Evolutionary conservation across 2,329 filamentous ascomycete species (phyloP).

Genomic region (Ustilaginoidea virens): DNA sequence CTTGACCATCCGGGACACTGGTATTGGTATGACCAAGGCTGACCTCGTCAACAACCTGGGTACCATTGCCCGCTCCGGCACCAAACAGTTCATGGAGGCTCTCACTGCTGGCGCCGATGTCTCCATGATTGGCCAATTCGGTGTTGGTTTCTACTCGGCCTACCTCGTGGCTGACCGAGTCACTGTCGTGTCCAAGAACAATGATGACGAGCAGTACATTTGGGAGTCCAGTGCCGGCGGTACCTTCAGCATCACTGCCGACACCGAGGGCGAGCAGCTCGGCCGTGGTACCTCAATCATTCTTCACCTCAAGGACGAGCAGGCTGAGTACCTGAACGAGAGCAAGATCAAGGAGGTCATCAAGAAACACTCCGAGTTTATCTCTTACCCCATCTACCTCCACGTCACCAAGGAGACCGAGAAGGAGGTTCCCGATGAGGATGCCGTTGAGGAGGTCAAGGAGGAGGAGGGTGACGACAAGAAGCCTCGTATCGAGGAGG

Average conservation of each 20-base stretch:
- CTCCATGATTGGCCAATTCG: slow-evolving; percentile 99
- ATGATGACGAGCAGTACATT: slow-evolving; percentile 99
- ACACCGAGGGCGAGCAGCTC: slow-evolving; percentile 80
- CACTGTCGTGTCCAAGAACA: slow-evolving; percentile 94
- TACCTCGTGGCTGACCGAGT: slow-evolving; percentile 98
- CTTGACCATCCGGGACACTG: slow-evolving; percentile 88
- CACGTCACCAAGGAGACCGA: slow-evolving; percentile 98
- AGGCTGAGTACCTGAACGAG: slow-evolving; percentile 97
- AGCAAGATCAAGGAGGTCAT: slow-evolving; percentile 99
- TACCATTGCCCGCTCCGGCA: slow-evolving; percentile 97
- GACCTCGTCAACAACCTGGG: slow-evolving; percentile 99
- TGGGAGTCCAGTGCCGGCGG: slow-evolving; percentile 97
- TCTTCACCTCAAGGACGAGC: slow-evolving; percentile 98
- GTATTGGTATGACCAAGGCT: slow-evolving; percentile 99
- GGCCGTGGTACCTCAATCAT: slow-evolving; percentile 96
- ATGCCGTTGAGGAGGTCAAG: slow-evolving; percentile 50
- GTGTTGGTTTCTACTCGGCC: slow-evolving; percentile 99
- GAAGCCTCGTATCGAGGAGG: slow-evolving; percentile 92
- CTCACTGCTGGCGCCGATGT: slow-evolving; percentile 96
- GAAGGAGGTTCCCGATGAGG: slow-evolving; percentile 96
- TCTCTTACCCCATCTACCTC: slow-evolving; percentile 99
- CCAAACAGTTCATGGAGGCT: slow-evolving; percentile 99
- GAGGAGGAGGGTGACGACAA: slow-evolving; percentile 69
- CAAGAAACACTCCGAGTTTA: slow-evolving; percentile 99
- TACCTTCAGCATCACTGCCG: slow-evolving; percentile 84